Conservation (phyloP, 768 basidiomycete species). For the Lactarius hatsudake region DNA sequence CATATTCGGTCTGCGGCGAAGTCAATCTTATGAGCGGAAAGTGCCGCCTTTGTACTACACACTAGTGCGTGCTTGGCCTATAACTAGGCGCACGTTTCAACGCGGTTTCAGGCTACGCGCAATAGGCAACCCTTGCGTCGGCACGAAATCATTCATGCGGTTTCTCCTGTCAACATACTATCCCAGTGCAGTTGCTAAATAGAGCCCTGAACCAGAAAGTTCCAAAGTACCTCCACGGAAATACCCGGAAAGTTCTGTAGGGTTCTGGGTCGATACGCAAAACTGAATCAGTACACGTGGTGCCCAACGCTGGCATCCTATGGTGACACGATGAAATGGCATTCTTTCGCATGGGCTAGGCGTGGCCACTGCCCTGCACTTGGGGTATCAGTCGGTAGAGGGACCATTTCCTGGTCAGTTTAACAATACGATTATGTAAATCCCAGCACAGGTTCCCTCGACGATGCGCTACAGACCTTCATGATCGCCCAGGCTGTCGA, state of each 20-base stretch:
- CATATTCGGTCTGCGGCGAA: background rate
- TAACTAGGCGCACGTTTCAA: background rate
- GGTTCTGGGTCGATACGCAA: background rate
- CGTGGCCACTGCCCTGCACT: constrained; percentile 17
- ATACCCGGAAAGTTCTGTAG: background rate
- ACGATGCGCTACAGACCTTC: constrained; percentile 11
- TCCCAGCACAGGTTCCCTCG: background rate
- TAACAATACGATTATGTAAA: background rate
- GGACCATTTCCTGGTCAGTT: constrained; percentile 14
- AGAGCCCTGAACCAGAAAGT: no score
- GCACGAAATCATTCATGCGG: no score
- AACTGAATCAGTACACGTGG: background rate
- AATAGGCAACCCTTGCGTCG: no score
- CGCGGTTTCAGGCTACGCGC: no score
- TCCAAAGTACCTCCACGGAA: background rate
- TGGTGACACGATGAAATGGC: background rate
- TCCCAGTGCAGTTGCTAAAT: background rate
- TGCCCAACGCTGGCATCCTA: background rate
- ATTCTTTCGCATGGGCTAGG: background rate
- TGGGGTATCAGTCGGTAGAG: constrained; percentile 17
- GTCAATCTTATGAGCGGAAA: background rate
- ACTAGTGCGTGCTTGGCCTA: background rate
- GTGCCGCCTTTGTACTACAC: background rate
- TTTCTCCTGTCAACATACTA: no score
- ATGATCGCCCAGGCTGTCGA: constrained; percentile 12